A percentile compares a stretch with the other conserved stretches of the same genome.
Conservation (phyloP, 2,329 filamentous ascomycete genomes). For the Magnaporthiopsis incrustans region DNA sequence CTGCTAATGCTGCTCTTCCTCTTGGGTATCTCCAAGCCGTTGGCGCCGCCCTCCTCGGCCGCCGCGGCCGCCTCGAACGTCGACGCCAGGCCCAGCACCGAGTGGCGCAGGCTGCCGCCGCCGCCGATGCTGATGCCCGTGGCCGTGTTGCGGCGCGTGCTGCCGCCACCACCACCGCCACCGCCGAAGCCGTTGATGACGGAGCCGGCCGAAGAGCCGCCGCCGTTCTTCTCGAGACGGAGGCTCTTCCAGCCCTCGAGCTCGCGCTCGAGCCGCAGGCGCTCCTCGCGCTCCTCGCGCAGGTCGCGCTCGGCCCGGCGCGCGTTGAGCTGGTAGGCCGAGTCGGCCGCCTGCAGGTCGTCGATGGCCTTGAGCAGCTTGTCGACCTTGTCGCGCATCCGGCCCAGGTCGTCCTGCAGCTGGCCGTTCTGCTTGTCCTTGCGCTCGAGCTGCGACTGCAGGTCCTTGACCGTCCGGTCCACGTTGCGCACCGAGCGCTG, state of each 20-base stretch:
- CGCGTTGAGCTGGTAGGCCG: constrained; percentile 68
- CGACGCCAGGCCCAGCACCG: constrained; percentile 14
- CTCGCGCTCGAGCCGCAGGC: constrained; percentile 75
- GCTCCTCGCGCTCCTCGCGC: constrained; percentile 79
- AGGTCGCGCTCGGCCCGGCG: constrained; percentile 86
- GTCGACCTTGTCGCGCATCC: constrained; percentile 84
- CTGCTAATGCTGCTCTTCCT: constrained; percentile 59
- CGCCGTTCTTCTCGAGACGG: constrained; percentile 50
- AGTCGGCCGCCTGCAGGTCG: constrained; percentile 84
- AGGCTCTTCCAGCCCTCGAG: constrained; percentile 77
- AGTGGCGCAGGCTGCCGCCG: constrained; percentile 17
- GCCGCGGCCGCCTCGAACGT: constrained; percentile 16
- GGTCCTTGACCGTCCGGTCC: constrained; percentile 87
- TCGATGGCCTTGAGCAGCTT: constrained; percentile 87
- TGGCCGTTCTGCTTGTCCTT: constrained; percentile 81
- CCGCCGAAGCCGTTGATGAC: constrained; percentile 17
- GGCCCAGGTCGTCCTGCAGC: constrained; percentile 73
- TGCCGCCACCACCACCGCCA: constrained; percentile 14
- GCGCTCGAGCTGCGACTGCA: constrained; percentile 85
- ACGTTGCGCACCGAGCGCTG: constrained; percentile 86
- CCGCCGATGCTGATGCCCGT: constrained; percentile 14
- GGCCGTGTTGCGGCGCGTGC: constrained; percentile 3
- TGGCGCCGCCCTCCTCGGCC: constrained; percentile 45
- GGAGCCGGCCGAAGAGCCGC: constrained; percentile 17
- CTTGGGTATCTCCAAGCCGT: constrained; percentile 49